Percentiles rank a stretch among this genome's conserved stretches.
Evolutionary conservation across 768 basidiomycete genomes (phyloP).

Genomic region (Coprinopsis marcescibilis): DNA sequence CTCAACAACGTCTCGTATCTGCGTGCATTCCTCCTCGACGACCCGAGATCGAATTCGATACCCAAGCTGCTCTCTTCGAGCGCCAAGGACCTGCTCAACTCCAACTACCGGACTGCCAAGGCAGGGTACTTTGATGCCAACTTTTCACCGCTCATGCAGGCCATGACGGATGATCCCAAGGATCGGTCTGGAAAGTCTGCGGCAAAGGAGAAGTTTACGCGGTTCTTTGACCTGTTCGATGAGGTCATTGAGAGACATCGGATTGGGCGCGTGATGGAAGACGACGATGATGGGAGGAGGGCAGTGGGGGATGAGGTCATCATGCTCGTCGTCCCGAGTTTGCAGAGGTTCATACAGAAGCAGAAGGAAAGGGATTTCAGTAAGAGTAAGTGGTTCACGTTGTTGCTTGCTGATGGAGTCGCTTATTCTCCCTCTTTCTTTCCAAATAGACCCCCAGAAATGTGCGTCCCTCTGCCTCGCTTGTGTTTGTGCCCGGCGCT

Average conservation of each 20-base stretch:
- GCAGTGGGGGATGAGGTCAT: slow-evolving; percentile 68
- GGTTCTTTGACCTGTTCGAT: slow-evolving; percentile 77
- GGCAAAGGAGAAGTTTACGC: slow-evolving; percentile 77
- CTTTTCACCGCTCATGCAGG: slow-evolving; percentile 73
- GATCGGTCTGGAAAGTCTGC: slow-evolving; percentile 44
- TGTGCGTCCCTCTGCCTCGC: slow-evolving; percentile 36
- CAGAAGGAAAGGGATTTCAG: slow-evolving; percentile 80
- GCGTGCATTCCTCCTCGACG: slow-evolving; percentile 49
- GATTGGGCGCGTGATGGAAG: slow-evolving; percentile 60
- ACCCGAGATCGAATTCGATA: slow-evolving; percentile 43
- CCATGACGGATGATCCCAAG: slow-evolving; percentile 57
- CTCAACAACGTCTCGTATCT: slow-evolving; percentile 77
- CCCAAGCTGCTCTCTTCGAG: slow-evolving; percentile 52
- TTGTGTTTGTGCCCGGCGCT: background rate
- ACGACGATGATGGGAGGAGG: slow-evolving; percentile 55
- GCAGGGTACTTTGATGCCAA: slow-evolving; percentile 82
- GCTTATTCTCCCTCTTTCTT: background rate
- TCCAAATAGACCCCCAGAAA: slow-evolving; percentile 58
- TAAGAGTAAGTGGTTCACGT: slow-evolving; percentile 51
- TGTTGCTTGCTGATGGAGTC: slow-evolving; percentile 1
- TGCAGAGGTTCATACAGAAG: slow-evolving; percentile 71
- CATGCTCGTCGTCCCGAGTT: slow-evolving; percentile 67
- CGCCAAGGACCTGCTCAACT: slow-evolving; percentile 56
- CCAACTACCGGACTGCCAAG: slow-evolving; percentile 74
- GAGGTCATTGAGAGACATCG: slow-evolving; percentile 75